Percentiles rank a stretch among this genome's conserved stretches.
These are phyloP conservation scores for Solanum tarijense DNA, from an alignment of 257 asterid genomes.

Conservation along the genomic window DNA sequence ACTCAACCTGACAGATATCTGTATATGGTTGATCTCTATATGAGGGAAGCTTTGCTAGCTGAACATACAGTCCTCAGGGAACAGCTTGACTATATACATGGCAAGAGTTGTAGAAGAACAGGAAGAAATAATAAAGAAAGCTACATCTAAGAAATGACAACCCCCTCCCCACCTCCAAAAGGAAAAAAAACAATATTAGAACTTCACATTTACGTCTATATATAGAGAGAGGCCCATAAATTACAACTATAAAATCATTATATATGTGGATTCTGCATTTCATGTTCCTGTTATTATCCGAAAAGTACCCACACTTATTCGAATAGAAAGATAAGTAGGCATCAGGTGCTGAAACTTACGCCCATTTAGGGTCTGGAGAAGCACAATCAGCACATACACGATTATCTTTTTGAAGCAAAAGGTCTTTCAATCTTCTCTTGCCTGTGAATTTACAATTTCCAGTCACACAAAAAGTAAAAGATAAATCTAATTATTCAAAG, in stretches of 20 bases:
- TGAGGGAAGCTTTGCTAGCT: not conserved
- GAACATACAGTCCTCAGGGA: not conserved
- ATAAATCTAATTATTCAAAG: not conserved
- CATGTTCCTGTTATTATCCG: not conserved
- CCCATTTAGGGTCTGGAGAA: constrained; percentile 98
- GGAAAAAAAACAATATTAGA: not conserved
- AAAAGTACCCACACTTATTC: not conserved
- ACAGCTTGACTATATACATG: not conserved
- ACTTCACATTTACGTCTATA: not conserved
- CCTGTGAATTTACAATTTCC: constrained; percentile 30
- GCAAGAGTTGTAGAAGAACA: not conserved
- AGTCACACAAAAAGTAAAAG: not conserved
- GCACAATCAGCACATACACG: constrained; percentile 95
- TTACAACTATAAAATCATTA: not conserved
- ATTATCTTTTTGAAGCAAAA: constrained; percentile 65
- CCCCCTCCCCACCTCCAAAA: not conserved
- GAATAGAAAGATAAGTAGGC: not conserved
- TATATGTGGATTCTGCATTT: not conserved
- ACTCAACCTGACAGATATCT: not conserved
- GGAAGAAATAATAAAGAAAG: not conserved
- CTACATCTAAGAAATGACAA: not conserved
- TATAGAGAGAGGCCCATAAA: not conserved
- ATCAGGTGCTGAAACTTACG: constrained; percentile 52
- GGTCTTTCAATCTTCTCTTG: constrained; percentile 72
- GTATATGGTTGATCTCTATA: not conserved